Evolutionary conservation across 495 filamentous ascomycete species (phyloP), one percentile per base, ranked within the genome.

Genomic region (Aspergillus biplanus): DNA sequence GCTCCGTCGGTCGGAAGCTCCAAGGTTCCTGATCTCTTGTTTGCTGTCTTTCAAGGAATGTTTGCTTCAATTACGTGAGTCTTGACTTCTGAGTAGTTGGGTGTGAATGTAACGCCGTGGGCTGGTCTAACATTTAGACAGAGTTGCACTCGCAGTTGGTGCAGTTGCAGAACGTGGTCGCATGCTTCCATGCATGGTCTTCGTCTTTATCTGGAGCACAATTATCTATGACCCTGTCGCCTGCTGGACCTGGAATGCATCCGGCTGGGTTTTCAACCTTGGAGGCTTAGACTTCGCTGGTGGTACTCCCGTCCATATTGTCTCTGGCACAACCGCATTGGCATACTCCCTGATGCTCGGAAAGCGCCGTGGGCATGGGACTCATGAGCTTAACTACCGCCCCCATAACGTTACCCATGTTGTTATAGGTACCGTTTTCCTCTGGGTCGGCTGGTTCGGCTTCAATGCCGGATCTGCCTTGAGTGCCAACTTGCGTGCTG

Each of bases 371-470:
- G 90, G 91, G 32, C 91, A 96, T 74, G 87, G 85, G 39, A 97
- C 89, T 31, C 90, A 96, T 68, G 91, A 93, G 73, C 82, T 99
- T 54, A 97, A 97, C 70, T 98, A 96, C 77, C 92, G 95, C 61
- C 95, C 95, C 18, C 95, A 99, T 82, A 97, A 98, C 70, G 95
- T 99, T 55, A 97, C 93, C 27, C 93, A 97, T 75, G 92, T 99
- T 65, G 94, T 97, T 37, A 87, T 99, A 50, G 95, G 95, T 5
- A 99, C 95, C 12, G 93, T 97, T 55, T 97, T 99, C 82, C 89
- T 99, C 49, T 99, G 95, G 95, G 92, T 98, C 52, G 95, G 95
- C 33, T 99, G 95, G 95, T 97, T 97, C 72, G 95, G 95, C 55
- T 99, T 99, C 86, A 99, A 99, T 71, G 95, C 91, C 57, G 95